A percentile compares a stretch with the other conserved stretches of the same genome.
Evolutionary conservation across 208 protist species (phyloP).

Genomic region (Trypanosoma scelopori): DNA sequence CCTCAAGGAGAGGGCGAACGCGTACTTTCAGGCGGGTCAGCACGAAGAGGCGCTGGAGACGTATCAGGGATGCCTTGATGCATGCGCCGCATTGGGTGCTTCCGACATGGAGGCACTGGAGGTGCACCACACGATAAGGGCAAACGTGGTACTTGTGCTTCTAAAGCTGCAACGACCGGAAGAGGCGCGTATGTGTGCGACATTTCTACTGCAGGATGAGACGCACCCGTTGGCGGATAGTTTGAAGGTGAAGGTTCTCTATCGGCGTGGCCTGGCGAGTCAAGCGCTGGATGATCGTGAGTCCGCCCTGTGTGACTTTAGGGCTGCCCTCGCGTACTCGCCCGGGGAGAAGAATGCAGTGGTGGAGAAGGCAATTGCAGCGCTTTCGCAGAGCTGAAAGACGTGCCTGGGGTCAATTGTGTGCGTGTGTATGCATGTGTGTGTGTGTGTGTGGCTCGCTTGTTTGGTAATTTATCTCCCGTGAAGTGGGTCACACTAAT

Average conservation of each 20-base stretch:
- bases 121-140: conserved; percentile 56
- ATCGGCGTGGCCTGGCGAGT: conserved; percentile 68
- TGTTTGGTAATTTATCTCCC: neutral
- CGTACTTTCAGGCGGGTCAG: conserved; percentile 54
- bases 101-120: conserved; percentile 46
- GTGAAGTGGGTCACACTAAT: too few species aligned
- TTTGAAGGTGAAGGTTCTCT: conserved; percentile 81
- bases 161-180: conserved; percentile 69
- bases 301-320: conserved; percentile 71
- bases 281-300: conserved; percentile 51
- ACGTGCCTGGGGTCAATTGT: neutral
- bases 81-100: conserved; percentile 47
- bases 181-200: conserved; percentile 64
- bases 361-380: conserved; percentile 50
- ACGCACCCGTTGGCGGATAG: conserved; percentile 23
- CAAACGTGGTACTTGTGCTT: conserved; percentile 73
- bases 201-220: conserved; percentile 73
- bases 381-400: conserved; percentile 23
- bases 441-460: neutral
- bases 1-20: conserved; percentile 63
- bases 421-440: conserved; percentile 17
- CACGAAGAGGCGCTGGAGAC: conserved; percentile 61
- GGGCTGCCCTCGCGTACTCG: conserved; percentile 63
- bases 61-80: conserved; percentile 79
- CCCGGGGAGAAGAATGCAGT: conserved; percentile 42